Evolutionary conservation across 768 basidiomycete species (phyloP).

Genomic region (Macrolepiota fuliginosa): DNA sequence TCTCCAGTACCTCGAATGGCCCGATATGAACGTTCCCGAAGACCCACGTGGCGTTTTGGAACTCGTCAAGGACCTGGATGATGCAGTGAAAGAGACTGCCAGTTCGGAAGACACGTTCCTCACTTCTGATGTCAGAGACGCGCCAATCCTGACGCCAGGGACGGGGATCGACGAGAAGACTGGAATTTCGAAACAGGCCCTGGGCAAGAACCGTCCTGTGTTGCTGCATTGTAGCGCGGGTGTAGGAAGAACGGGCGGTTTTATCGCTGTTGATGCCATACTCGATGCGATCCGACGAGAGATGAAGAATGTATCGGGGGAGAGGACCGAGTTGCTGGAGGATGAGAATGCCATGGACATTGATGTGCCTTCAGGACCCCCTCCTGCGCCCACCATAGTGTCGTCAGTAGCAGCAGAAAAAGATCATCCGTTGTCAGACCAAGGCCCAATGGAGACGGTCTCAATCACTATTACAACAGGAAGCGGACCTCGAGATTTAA

Average conservation of each 20-base stretch:
- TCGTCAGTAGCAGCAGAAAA: slow-evolving; percentile 8
- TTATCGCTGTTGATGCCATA: slow-evolving; percentile 87
- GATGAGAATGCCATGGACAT: slow-evolving; percentile 29
- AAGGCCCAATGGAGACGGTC: neutral
- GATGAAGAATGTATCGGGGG: slow-evolving; percentile 24
- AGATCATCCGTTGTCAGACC: neutral
- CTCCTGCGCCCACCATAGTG: neutral
- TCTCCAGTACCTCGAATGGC: slow-evolving; percentile 93
- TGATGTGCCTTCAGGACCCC: slow-evolving; percentile 15
- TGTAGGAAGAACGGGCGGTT: slow-evolving; percentile 92
- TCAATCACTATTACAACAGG: neutral
- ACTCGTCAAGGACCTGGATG: slow-evolving; percentile 71
- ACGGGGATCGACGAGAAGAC: slow-evolving; percentile 48
- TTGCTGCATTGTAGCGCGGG: slow-evolving; percentile 92
- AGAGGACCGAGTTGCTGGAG: slow-evolving; percentile 17
- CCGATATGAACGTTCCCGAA: slow-evolving; percentile 93
- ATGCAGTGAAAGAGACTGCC: slow-evolving; percentile 35
- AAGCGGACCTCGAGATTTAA: neutral
- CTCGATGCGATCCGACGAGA: slow-evolving; percentile 72
- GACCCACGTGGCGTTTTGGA: slow-evolving; percentile 73
- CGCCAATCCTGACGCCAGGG: slow-evolving; percentile 8
- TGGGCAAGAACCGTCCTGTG: slow-evolving; percentile 54
- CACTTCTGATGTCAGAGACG: slow-evolving; percentile 6
- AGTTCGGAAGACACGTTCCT: slow-evolving; percentile 15
- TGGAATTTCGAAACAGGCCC: slow-evolving; percentile 53